phyloP scores from a whole-genome alignment of 2,329 filamentous ascomycete genomes.

The Aureobasidium sp. region DNA sequence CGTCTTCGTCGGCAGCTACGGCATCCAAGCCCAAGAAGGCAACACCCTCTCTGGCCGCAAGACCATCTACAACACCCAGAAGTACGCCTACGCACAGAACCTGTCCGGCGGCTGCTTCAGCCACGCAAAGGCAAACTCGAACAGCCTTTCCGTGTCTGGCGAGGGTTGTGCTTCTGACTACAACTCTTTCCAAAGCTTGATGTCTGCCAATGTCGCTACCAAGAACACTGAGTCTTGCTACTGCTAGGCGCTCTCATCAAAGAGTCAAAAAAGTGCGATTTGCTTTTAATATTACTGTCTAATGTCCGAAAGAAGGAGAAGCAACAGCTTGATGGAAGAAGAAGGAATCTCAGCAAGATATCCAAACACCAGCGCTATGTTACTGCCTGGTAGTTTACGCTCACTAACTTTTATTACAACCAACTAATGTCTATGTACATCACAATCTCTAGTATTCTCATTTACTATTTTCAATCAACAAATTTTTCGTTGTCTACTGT shows the following conservation, averaged over 20 bases:
- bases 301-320: background rate
- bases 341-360: background rate
- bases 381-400: conserved; percentile 3
- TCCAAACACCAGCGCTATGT: background rate
- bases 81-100: conserved; percentile 31
- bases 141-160: background rate
- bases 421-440: conserved; percentile 12
- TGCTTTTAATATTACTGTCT: background rate
- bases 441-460: conserved; percentile 3
- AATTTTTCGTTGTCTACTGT: background rate
- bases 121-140: conserved; percentile 6
- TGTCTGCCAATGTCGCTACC: conserved; percentile 5
- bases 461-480: background rate
- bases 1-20: conserved; percentile 32
- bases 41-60: conserved; percentile 28
- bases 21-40: conserved; percentile 28
- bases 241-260: background rate
- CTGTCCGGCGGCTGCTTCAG: conserved; percentile 28
- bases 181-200: conserved; percentile 7
- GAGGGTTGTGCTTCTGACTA: conserved; percentile 7
- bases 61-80: conserved; percentile 27
- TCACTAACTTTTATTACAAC: conserved; percentile 1
- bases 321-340: background rate
- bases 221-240: conserved; percentile 9
- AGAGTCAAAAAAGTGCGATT: background rate